A percentile compares a stretch with the other conserved stretches of the same genome.
phyloP scores from a whole-genome alignment of 2,329 filamentous ascomycete genomes.

The Pseudophaeomoniella oleicola region DNA sequence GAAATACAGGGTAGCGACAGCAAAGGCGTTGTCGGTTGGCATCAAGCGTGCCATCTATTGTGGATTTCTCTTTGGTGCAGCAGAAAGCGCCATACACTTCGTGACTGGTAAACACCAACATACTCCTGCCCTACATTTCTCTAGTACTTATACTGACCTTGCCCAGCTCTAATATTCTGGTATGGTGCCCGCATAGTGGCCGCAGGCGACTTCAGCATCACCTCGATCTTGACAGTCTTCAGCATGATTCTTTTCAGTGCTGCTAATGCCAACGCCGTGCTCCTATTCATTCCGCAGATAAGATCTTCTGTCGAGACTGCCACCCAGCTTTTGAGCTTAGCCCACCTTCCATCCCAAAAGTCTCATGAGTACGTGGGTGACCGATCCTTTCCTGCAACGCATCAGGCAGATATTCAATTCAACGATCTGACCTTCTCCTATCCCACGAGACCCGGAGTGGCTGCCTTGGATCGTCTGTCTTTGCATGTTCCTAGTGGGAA shows the following conservation, averaged over 20 bases:
- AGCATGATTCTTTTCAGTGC: conserved; percentile 76
- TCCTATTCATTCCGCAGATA: conserved; percentile 68
- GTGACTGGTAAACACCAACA: conserved; percentile 35
- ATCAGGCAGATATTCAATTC: conserved; percentile 34
- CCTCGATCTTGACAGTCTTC: conserved; percentile 57
- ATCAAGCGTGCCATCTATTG: conserved; percentile 50
- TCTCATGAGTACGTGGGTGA: conserved; percentile 46
- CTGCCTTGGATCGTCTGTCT: conserved; percentile 50
- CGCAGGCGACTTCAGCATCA: conserved; percentile 32
- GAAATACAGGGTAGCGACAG: conserved; percentile 43
- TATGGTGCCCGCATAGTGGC: conserved; percentile 57
- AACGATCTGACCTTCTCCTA: conserved; percentile 57
- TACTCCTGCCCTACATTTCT: not conserved
- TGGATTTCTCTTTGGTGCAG: conserved; percentile 62
- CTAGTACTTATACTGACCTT: conserved; percentile 5
- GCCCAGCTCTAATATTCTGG: conserved; percentile 60
- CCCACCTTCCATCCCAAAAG: conserved; percentile 38
- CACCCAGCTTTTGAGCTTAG: conserved; percentile 55
- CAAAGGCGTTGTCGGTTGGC: conserved; percentile 44
- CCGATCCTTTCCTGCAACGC: conserved; percentile 16
- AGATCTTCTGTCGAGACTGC: conserved; percentile 60
- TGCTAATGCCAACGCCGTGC: conserved; percentile 52
- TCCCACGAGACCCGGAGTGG: conserved; percentile 29
- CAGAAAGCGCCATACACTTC: conserved; percentile 57
- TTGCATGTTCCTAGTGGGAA: conserved; percentile 48